phyloP scores from a whole-genome alignment of 2,329 filamentous ascomycete genomes.

The Ambrosiella xylebori region DNA sequence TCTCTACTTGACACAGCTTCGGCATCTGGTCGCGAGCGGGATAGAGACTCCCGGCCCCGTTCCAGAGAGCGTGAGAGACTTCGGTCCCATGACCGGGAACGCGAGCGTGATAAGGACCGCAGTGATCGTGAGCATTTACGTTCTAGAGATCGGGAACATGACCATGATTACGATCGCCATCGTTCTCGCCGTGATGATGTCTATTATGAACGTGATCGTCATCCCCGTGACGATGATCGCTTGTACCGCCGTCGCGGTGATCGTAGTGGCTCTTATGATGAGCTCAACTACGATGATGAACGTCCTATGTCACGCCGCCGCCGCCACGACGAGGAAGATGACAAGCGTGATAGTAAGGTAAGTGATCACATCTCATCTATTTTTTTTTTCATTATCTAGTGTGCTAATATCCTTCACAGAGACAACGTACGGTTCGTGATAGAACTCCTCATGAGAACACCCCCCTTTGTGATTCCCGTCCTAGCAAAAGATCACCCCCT shows the following conservation, averaged over 20 bases:
- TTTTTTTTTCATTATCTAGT: background rate
- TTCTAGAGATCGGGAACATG: conserved; percentile 23
- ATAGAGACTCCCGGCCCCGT: conserved; percentile 18
- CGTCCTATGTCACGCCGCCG: conserved; percentile 49
- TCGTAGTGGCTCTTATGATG: conserved; percentile 62
- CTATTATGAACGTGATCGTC: conserved; percentile 70
- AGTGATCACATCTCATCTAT: conserved; percentile 14
- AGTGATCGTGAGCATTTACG: conserved; percentile 31
- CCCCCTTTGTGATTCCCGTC: conserved; percentile 37
- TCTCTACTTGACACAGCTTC: conserved; percentile 8
- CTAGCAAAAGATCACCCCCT: conserved; percentile 23
- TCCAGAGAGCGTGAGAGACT: conserved; percentile 26
- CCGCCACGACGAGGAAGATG: conserved; percentile 62
- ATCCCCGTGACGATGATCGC: conserved; percentile 76
- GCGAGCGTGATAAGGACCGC: conserved; percentile 32
- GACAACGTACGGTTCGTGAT: conserved; percentile 21
- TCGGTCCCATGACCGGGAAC: conserved; percentile 22
- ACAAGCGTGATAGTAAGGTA: conserved; percentile 52
- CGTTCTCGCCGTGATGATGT: conserved; percentile 43
- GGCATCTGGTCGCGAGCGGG: conserved; percentile 18
- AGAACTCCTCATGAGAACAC: conserved; percentile 37
- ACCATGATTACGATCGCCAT: conserved; percentile 26
- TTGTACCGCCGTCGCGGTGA: conserved; percentile 67
- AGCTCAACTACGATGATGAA: conserved; percentile 79
- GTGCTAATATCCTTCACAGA: conserved; percentile 24